Percentiles rank a stretch among this genome's conserved stretches.
Evolutionary conservation across 2,329 filamentous ascomycete genomes (phyloP).

Genomic region (Penicillium hesseltinei): DNA sequence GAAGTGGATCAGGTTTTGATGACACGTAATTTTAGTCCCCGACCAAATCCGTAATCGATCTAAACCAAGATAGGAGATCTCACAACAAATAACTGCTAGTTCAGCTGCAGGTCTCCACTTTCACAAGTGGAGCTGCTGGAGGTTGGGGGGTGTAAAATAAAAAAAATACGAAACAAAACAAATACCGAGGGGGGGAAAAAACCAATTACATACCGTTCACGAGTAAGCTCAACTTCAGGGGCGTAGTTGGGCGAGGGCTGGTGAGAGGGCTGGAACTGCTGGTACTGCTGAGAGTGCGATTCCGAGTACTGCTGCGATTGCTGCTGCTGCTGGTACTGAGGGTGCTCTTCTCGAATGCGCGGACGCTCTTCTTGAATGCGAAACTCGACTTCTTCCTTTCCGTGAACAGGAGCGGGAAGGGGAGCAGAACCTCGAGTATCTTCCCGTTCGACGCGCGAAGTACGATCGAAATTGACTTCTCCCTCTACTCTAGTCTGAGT

Average conservation of each 20-base stretch:
- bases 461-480: conserved; percentile 72
- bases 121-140: conserved; percentile 2
- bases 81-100: conserved; percentile 18
- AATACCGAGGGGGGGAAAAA: neutral
- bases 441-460: conserved; percentile 95
- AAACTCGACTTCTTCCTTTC: conserved; percentile 84
- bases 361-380: conserved; percentile 57
- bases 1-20: conserved; percentile 23
- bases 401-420: conserved; percentile 61
- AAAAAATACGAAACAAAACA: neutral
- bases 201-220: conserved; percentile 49
- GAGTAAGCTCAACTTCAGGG: conserved; percentile 50
- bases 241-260: conserved; percentile 14
- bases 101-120: conserved; percentile 15
- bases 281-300: conserved; percentile 7
- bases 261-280: neutral
- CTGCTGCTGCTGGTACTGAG: conserved; percentile 10
- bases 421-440: conserved; percentile 73
- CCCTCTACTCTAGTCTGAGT: conserved; percentile 82
- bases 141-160: neutral
- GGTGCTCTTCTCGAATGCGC: conserved; percentile 30
- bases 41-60: conserved; percentile 21
- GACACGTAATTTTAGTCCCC: conserved; percentile 27
- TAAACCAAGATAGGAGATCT: conserved; percentile 25
- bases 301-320: conserved; percentile 6